Percentiles rank a stretch among this genome's conserved stretches.
phyloP scores from a whole-genome alignment of 257 asterid species.

The Solanum gracilifrons region DNA sequence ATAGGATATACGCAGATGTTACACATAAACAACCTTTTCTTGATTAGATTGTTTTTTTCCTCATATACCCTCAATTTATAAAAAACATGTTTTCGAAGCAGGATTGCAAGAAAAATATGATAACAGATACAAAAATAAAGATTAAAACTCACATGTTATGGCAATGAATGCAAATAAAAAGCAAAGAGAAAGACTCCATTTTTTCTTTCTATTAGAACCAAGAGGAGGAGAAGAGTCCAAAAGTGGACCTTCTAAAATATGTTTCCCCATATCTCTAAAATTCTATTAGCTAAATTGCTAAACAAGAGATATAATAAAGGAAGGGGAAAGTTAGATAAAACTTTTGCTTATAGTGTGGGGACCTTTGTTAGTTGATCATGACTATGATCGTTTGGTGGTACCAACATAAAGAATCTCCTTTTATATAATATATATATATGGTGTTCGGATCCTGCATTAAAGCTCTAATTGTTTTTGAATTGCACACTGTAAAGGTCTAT shows the following conservation, averaged over 20 bases:
- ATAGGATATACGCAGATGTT: too few relatives aligned
- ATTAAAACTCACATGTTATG: neutral
- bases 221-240: neutral
- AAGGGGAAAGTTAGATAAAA: neutral
- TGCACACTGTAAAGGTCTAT: too few relatives aligned
- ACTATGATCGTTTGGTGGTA: neutral
- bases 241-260: neutral
- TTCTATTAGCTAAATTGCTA: neutral
- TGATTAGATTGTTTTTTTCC: neutral
- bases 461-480: rapidly evolving
- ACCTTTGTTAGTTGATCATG: neutral
- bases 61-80: neutral
- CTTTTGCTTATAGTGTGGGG: neutral
- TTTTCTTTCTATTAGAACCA: neutral
- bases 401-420: neutral
- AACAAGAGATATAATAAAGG: neutral
- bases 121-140: neutral
- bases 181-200: neutral
- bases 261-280: neutral
- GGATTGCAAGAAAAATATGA: neutral
- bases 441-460: too few relatives aligned
- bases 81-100: neutral
- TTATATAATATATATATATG: too few relatives aligned
- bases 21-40: neutral
- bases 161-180: neutral